These are phyloP conservation scores for Boletus pseudo-olivaceus DNA, from an alignment of 768 basidiomycete species.

Conservation along the genomic window DNA sequence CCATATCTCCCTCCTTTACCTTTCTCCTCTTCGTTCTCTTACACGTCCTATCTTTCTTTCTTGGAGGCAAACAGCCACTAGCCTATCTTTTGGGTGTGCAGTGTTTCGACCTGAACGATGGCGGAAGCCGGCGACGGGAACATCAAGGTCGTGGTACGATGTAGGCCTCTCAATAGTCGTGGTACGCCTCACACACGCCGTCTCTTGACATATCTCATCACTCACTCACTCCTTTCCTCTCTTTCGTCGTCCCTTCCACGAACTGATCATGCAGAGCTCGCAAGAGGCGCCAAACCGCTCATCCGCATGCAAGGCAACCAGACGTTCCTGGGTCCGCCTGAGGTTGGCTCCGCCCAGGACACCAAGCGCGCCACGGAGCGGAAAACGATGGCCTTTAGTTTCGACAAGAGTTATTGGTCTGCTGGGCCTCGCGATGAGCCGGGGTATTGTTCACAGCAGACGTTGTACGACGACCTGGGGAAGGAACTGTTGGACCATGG, in stretches of 20 bases:
- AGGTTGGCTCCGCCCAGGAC: conserved; percentile 62
- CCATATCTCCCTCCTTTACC: conserved; percentile 1
- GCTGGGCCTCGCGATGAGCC: conserved; percentile 88
- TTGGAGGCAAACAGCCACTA: conserved; percentile 8
- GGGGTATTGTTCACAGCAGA: conserved; percentile 90
- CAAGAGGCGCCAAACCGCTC: conserved; percentile 89
- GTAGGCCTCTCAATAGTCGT: conserved; percentile 92
- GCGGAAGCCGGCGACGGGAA: conserved; percentile 80
- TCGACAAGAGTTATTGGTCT: conserved; percentile 98
- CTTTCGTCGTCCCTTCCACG: neutral
- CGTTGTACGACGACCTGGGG: conserved; percentile 90
- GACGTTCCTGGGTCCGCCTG: conserved; percentile 90
- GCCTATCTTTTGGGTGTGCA: conserved; percentile 10
- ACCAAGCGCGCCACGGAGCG: conserved; percentile 84
- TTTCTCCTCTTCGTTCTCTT: conserved; percentile 3
- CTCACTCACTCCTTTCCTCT: neutral
- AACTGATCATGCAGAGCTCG: conserved; percentile 60
- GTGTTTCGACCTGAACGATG: conserved; percentile 40
- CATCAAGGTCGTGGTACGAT: conserved; percentile 93
- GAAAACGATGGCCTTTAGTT: conserved; percentile 86
- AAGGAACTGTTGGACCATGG: conserved; percentile 93
- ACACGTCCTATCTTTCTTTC: conserved; percentile 11
- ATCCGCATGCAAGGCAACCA: conserved; percentile 95
- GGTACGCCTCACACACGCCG: conserved; percentile 48
- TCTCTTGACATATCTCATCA: neutral